Base-by-base conservation (phyloP, 805 yeast species). In the Dipodascus albidus region DNA sequence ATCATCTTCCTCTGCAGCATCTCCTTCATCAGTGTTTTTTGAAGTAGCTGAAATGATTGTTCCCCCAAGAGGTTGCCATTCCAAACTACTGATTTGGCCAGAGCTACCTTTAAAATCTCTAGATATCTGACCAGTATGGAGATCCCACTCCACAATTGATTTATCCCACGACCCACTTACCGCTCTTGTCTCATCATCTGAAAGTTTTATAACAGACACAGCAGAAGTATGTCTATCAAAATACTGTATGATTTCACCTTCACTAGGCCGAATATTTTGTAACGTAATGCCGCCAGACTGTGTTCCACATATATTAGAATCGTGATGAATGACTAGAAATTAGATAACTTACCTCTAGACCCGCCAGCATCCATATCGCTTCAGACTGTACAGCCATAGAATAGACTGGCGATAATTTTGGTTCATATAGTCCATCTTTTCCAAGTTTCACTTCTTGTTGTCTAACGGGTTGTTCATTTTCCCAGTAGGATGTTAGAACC, bases 121-220 rank as follows among this genome's bases (percentile, higher is more conserved):
- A 1, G 73, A 62, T 8, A 73, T 65, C 17, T 71, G 67, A 1
- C 97, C 96, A 0, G 84, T 77, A 59, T 87, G 77, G 55, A 93
- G 72, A 67, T 93, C 99, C 96, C 97, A 91, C 58, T 83, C 79
- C 3, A 81, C 66, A 1, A 91, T 76, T 20, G 77, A 72, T 67
- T 80, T 84, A 70, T 93, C 99, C 99, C 98, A 93, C 17, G 88
- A 77, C 0, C 96, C 97, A 51, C 93, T 82, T 19, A 91, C 60
- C 50, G 89, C 82, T 48, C 71, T 68, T 48, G 76, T 76, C 61
- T 91, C 91, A 4, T 69, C 69, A 33, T 74, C 70, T 63, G 82
- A 85, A 53, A 93, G 71, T 53, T 73, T 71, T 44, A 91, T 67
- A 17, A 81, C 83, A 19, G 95, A 84, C 0, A 93, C 87, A 0